These are phyloP conservation scores for Coemansia sp. DNA, from an alignment of 192 early-diverging fungal genomes.

Conservation along the genomic window DNA sequence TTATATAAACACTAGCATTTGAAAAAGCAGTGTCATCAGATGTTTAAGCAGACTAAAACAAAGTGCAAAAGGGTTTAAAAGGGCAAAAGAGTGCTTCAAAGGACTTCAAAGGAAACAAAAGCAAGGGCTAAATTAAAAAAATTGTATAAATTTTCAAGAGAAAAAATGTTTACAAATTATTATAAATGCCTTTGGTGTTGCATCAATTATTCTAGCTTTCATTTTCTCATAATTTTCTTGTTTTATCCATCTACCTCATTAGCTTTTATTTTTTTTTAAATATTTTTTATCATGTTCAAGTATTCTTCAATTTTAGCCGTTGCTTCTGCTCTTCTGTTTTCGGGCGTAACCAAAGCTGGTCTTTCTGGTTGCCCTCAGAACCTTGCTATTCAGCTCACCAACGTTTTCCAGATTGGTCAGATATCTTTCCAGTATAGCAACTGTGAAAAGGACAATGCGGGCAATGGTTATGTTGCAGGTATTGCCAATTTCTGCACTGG, in stretches of 20 bases:
- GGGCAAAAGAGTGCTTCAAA: too few species aligned
- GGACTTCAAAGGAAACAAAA: too few species aligned
- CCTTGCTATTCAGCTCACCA: conserved; percentile 12
- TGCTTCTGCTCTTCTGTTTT: conserved; percentile 2
- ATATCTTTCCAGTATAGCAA: conserved; percentile 15
- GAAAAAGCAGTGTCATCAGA: not conserved
- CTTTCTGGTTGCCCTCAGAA: conserved; percentile 9
- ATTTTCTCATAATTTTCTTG: not conserved
- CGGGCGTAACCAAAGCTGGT: conserved; percentile 1
- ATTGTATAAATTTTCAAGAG: not conserved
- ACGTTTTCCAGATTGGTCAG: conserved; percentile 12
- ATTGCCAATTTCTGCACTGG: conserved; percentile 27
- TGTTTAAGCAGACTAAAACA: not conserved
- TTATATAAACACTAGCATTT: not conserved
- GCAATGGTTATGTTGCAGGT: conserved; percentile 10
- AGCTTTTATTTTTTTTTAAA: not conserved
- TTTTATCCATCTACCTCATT: not conserved
- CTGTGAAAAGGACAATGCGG: conserved; percentile 5
- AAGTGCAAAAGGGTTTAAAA: too few species aligned
- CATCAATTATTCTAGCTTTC: not conserved
- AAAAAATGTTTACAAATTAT: not conserved
- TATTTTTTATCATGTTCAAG: conserved; percentile 4
- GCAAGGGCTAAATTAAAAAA: not conserved
- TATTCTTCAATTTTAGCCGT: not conserved
- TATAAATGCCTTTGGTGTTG: not conserved